Base-by-base conservation (phyloP, 2,329 filamentous ascomycete genomes). In the Knufia petricola region DNA sequence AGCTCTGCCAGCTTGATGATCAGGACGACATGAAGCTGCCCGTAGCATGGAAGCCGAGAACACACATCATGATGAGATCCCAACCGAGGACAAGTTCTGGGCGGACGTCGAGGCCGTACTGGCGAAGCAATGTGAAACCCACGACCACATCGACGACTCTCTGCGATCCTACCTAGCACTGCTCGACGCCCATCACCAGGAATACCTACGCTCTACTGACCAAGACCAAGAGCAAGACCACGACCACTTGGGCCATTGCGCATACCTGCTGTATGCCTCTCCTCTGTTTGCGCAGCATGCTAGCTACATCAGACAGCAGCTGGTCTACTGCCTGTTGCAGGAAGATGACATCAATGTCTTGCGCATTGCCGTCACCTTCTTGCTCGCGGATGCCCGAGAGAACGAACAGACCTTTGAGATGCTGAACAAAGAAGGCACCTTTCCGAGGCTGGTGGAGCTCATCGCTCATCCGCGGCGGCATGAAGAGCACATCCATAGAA, bases 81-180 rank as follows among this genome's bases (percentile, higher is more conserved):
- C 89, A 68, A 82, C 80, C 66, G 86, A 87, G 70, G 78, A 87
- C 66, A 82, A 89, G 69, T 88, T 95, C 71, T 95, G 88, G 90
- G 76, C 82, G 68, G 85, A 39, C 19, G 39, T 47, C 44, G 21
- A 47, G 31, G 10, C 3, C 32, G 24, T 47, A 3, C 37, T 48
- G 24, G 46, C 46, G n/a, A 31, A n/a, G 17, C 69, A 70, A 58
- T 82, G 77, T 65, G 69, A 74, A 48, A 74, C 74, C 50, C 77
- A 84, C 65, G 77, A 80, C 59, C 67, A 73, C 51, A 85, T 96
- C 65, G 92, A 98, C 69, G 82, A 95, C 66, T 78, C 84, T 53
- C 74, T 98, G 57, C 85, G 92, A 58, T 76, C 79, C 37, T 98
- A 89, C 77, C 75, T 98, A 51, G 77, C 80, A 55, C 78, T 95